Percentiles rank a stretch among this genome's conserved stretches.
phyloP scores from a whole-genome alignment of 208 protist species.

The Strigomonas galati region DNA sequence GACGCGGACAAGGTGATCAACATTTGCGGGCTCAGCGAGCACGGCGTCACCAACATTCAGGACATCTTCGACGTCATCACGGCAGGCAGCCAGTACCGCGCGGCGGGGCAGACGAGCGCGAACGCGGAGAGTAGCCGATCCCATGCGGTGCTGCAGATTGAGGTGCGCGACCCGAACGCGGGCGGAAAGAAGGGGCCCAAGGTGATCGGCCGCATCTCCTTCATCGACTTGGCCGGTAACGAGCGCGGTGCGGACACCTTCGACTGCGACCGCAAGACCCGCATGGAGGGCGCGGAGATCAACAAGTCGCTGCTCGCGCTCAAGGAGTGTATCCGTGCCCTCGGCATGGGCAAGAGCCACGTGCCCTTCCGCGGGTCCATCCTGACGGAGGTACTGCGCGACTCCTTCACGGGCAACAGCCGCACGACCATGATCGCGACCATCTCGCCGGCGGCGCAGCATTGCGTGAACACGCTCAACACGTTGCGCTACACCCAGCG shows the following conservation, averaged over 20 bases:
- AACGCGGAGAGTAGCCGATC: constrained; percentile 92
- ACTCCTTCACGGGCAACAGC: constrained; percentile 97
- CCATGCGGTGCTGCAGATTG: constrained; percentile 90
- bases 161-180: constrained; percentile 46
- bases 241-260: constrained; percentile 97
- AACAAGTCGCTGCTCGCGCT: constrained; percentile 99
- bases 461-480: constrained; percentile 98
- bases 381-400: constrained; percentile 96
- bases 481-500: constrained; percentile 98
- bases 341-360: constrained; percentile 94
- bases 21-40: constrained; percentile 94
- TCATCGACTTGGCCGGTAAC: constrained; percentile 99
- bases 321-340: constrained; percentile 98
- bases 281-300: constrained; percentile 98
- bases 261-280: constrained; percentile 93
- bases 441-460: constrained; percentile 85
- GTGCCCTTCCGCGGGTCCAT: constrained; percentile 98
- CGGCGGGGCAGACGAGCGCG: constrained; percentile 89
- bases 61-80: constrained; percentile 92
- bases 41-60: constrained; percentile 70
- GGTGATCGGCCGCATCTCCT: constrained; percentile 94
- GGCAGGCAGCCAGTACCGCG: constrained; percentile 77
- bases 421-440: constrained; percentile 97
- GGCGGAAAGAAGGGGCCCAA: constrained; percentile 27
- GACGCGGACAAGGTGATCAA: constrained; percentile 94